phyloP scores from a whole-genome alignment of 1,284 basidiomycete genomes.

The Sanguinoderma infundibulare region DNA sequence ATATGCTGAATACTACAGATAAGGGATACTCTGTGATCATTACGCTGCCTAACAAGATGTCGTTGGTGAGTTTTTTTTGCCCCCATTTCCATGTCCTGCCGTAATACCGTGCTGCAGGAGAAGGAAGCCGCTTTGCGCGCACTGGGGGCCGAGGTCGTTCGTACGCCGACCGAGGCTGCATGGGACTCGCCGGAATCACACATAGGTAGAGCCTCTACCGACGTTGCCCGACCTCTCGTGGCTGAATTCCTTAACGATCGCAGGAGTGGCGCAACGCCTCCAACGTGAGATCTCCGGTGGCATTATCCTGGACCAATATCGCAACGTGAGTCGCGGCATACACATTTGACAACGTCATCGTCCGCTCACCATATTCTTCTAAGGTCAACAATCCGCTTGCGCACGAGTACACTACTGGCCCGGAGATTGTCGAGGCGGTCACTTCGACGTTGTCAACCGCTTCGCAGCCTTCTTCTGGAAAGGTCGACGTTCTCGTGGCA shows the following conservation, averaged over 20 bases:
- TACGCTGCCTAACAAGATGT: conserved; percentile 97
- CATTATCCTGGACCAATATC: conserved; percentile 93
- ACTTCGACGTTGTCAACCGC: conserved; percentile 62
- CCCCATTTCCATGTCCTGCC: not conserved
- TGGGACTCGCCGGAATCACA: conserved; percentile 88
- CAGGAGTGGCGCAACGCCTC: conserved; percentile 84
- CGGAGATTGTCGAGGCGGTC: conserved; percentile 86
- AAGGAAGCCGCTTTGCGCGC: conserved; percentile 93
- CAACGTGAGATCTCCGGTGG: conserved; percentile 82
- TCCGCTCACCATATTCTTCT: not conserved
- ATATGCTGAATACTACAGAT: conserved; percentile 79
- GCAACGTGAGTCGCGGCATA: conserved; percentile 54
- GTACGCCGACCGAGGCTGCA: conserved; percentile 91
- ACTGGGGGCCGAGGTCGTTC: conserved; percentile 91
- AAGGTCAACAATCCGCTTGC: conserved; percentile 86
- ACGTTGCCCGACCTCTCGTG: conserved; percentile 54
- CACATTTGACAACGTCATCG: not conserved
- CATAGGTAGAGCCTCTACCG: conserved; percentile 72
- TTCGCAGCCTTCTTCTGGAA: conserved; percentile 60
- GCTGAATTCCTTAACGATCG: conserved; percentile 81
- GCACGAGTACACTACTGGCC: conserved; percentile 86
- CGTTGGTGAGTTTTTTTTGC: conserved; percentile 51
- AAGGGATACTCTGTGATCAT: conserved; percentile 94
- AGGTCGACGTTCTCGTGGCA: conserved; percentile 86
- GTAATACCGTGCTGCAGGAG: conserved; percentile 56